Evolutionary conservation across 2,329 filamentous ascomycete species (phyloP).

Genomic region (Penicillium sp.): DNA sequence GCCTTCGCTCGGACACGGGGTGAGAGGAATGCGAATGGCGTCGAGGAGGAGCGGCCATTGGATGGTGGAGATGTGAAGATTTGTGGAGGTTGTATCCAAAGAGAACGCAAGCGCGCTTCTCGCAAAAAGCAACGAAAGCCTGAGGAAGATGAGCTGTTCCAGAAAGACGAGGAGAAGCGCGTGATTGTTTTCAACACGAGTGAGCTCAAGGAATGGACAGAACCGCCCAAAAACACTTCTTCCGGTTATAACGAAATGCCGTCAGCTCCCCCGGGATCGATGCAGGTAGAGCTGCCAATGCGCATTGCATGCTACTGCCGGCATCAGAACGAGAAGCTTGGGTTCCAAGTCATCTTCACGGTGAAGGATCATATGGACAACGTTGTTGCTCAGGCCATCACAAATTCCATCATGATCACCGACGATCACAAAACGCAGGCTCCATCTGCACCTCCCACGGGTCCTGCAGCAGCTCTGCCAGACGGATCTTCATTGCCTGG

Average conservation of each 20-base stretch:
- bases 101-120: constrained; percentile 85
- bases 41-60: constrained; percentile 68
- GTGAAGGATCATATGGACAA: constrained; percentile 77
- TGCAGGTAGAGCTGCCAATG: constrained; percentile 85
- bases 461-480: constrained; percentile 35
- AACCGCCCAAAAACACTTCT: constrained; percentile 56
- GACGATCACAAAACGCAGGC: constrained; percentile 92
- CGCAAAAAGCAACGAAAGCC: constrained; percentile 91
- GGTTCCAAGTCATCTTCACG: constrained; percentile 92
- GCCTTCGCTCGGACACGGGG: constrained; percentile 62
- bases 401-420: constrained; percentile 90
- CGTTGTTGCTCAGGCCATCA: constrained; percentile 79
- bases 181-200: constrained; percentile 90
- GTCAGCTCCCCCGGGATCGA: constrained; percentile 54
- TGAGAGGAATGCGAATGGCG: constrained; percentile 35
- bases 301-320: constrained; percentile 96
- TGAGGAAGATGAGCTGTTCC: constrained; percentile 87
- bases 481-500: constrained; percentile 44
- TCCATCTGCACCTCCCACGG: constrained; percentile 38
- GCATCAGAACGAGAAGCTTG: constrained; percentile 89
- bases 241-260: constrained; percentile 41
- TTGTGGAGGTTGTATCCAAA: constrained; percentile 83
- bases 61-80: constrained; percentile 95
- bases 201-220: constrained; percentile 80
- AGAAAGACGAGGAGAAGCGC: constrained; percentile 72